Base-by-base conservation (phyloP, 2,329 filamentous ascomycete genomes). In the Fusarium solani-melongenae region DNA sequence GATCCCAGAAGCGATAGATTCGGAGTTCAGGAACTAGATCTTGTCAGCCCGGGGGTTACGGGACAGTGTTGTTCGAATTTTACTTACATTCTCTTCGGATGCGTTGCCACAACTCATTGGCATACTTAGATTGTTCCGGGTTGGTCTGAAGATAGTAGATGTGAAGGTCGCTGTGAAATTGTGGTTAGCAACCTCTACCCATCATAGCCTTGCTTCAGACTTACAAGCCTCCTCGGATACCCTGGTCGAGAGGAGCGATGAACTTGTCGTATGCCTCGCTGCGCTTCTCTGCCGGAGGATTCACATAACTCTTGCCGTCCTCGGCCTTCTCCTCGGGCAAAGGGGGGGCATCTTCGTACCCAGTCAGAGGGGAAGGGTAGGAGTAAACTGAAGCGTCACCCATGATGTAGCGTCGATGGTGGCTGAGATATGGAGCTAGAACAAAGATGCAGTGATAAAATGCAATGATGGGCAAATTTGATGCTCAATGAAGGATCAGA, bases 221-320 rank as follows among this genome's bases (percentile, higher is more conserved):
- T 81, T 71, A 91, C 89, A 98, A 98, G 12, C 91, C 95, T 39
- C 93, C 93, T 7, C 90, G 87, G 2, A 79, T 81, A 4, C 88
- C 90, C 66, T 92, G 93, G 51, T 90, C 86, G 34, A 97, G 84
- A 0, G 94, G 93, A 4, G 88, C 86, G 0, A 88, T 82, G 76
- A 98, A 98, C 38, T 84, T 82, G 17, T 90, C 86, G 78, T 97
- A 97, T 15, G 93, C 90, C 61, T 87, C 83, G 80, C 93, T 96
- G 58, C 88, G 84, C 5, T 86, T 82, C 1, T 87, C 88, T 1
- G 89, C 85, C 34, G 89, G 85, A 0, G 90, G 90, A 76, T 97
- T 97, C 62, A 89, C 85, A 75, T 90, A 89, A 58, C 92, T 94
- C 84, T 97, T 97, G 56, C 93, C 93, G 80, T 98, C 93, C 39